Conservation (phyloP, 1,139 yeast species). For the Protomyces pachydermus region DNA sequence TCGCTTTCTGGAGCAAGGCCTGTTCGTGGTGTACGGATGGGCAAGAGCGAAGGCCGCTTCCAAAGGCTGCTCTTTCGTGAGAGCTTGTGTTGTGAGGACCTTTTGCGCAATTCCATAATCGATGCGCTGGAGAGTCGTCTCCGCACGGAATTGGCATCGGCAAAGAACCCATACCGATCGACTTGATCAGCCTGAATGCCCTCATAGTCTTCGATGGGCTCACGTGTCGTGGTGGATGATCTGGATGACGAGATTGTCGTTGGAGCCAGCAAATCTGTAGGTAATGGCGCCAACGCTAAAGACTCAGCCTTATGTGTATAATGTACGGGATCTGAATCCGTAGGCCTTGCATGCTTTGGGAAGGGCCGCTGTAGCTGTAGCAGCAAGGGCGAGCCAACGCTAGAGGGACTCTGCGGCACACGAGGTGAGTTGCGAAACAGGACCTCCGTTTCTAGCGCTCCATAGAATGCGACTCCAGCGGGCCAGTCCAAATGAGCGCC, state of each 20-base stretch:
- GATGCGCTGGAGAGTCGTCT: slow-evolving; percentile 3
- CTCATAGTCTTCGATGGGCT: slow-evolving; percentile 14
- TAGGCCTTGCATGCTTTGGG: not conserved
- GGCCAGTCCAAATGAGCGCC: not conserved
- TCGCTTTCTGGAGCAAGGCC: not conserved
- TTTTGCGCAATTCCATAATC: not conserved
- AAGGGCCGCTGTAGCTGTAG: not conserved
- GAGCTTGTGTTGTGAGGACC: not conserved
- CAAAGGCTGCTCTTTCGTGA: not conserved
- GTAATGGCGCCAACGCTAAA: not conserved
- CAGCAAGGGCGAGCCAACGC: not conserved
- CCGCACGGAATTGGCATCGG: not conserved
- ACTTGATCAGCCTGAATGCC: slow-evolving; percentile 5
- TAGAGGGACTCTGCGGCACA: not conserved
- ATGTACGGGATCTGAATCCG: not conserved
- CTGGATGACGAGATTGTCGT: not conserved
- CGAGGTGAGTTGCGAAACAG: not conserved
- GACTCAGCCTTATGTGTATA: not conserved
- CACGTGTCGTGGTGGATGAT: not conserved
- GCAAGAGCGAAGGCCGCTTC: not conserved
- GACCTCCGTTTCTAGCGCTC: not conserved
- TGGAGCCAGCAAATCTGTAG: not conserved
- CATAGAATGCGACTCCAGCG: not conserved
- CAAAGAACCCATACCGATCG: slow-evolving; percentile 20
- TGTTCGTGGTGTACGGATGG: not conserved